Base-by-base conservation (phyloP, 129 eudicot genomes). In the Gnaphalium uliginosum region DNA sequence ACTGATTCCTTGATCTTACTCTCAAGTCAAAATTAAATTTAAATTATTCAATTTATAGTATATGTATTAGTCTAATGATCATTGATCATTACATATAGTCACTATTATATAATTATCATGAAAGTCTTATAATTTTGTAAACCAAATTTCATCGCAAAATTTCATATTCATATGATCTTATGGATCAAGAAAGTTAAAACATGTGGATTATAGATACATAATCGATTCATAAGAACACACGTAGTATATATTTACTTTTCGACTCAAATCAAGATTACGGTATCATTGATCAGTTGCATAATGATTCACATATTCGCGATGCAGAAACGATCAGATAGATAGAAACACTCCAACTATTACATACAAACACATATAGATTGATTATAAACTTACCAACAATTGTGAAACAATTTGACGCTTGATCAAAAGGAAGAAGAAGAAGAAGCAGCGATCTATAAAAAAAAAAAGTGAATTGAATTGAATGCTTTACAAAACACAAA, bases 401-500 rank as follows among this genome's bases (percentile, higher is more conserved):
- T 65, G 19, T 18, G 19, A 79, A 60, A 72, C 68, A 79, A 79
- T 26, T 35, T 64, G 74, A 79, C 72, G 57, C 21, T 71, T 7
- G 63, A 43, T 58, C 29, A 50, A 78, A 23, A 56, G 74, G 37
- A 59, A 21, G 79, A 64, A 62, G 81, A 66, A 77, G 68, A 64
- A 75, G 76, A 68, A 78, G 71, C 69, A 50, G 54, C 68, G 83
- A 72, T 79, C 74, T 79, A 56, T 21, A 64, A 24, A 72, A 41
- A 70, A 78, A 79, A 73, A n/a, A n/a, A n/a, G n/a, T n/a, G n/a
- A n/a, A n/a, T n/a, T n/a, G n/a, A n/a, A n/a, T 74, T 79, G 83
- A 79, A 71, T 19, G 77, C 82, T 63, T 78, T 62, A 62, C 72
- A 71, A 71, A 79, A 72, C 78, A 72, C 78, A 63, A 68, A 37